These are phyloP conservation scores for Zygosaccharomyces sapae DNA, from an alignment of 1,139 yeast genomes.

Conservation along the genomic window DNA sequence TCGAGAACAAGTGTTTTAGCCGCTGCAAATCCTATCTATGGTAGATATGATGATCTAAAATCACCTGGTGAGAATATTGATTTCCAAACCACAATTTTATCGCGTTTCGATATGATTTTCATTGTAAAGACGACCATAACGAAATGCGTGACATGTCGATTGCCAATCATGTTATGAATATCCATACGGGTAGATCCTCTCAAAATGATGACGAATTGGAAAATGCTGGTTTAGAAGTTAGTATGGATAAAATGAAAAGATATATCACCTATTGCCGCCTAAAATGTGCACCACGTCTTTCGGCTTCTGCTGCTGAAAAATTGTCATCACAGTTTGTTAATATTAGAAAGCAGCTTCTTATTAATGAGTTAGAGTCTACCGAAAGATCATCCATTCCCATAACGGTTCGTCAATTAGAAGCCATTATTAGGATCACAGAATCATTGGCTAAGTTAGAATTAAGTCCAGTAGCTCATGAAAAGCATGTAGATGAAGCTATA, in stretches of 20 bases:
- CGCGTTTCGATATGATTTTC: slow-evolving; percentile 98
- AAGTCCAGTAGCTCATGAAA: slow-evolving; percentile 78
- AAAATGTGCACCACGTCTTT: slow-evolving; percentile 87
- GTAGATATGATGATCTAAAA: slow-evolving; percentile 92
- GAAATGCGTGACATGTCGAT: slow-evolving; percentile 80
- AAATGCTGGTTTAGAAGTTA: slow-evolving; percentile 52
- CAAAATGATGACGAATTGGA: slow-evolving; percentile 57
- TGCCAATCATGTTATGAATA: slow-evolving; percentile 92
- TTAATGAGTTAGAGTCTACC: slow-evolving; percentile 74
- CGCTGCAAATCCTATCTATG: slow-evolving; percentile 96
- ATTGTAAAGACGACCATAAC: slow-evolving; percentile 92
- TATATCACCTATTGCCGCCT: slow-evolving; percentile 86
- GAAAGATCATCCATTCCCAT: slow-evolving; percentile 95
- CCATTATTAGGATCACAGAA: slow-evolving; percentile 93
- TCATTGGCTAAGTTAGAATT: slow-evolving; percentile 82
- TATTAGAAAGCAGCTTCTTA: slow-evolving; percentile 77
- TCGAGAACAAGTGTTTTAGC: slow-evolving; percentile 95
- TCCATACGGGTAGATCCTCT: slow-evolving; percentile 69
- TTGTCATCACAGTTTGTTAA: slow-evolving; percentile 92
- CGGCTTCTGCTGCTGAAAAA: slow-evolving; percentile 86
- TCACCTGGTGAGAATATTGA: slow-evolving; percentile 98
- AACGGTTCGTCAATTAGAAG: slow-evolving; percentile 95
- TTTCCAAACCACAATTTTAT: slow-evolving; percentile 92
- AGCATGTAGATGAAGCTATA: slow-evolving; percentile 93
- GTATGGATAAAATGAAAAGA: slow-evolving; percentile 84